These are phyloP conservation scores for Leccinum subrobustum DNA, from an alignment of 1,284 basidiomycete genomes.

Conservation along the genomic window DNA sequence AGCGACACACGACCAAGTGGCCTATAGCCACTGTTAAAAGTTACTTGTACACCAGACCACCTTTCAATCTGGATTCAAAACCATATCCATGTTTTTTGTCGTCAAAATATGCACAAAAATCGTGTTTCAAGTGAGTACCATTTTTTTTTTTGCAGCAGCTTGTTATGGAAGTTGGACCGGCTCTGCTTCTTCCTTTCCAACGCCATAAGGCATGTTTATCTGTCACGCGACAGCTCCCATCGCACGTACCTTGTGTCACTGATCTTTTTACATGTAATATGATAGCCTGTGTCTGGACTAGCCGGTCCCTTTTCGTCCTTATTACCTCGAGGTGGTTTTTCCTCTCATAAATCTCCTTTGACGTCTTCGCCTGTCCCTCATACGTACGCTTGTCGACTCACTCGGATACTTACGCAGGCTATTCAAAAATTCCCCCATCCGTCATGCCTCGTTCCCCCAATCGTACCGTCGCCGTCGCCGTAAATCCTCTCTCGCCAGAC, in stretches of 20 bases:
- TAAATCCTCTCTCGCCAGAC: slow-evolving; percentile 36
- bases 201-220: slow-evolving; percentile 33
- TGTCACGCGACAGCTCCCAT: slow-evolving; percentile 37
- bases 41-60: slow-evolving; percentile 19
- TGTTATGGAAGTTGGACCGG: slow-evolving; percentile 27
- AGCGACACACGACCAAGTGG: slow-evolving; percentile 33
- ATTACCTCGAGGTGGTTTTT: slow-evolving; percentile 15
- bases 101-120: slow-evolving; percentile 48
- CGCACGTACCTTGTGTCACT: slow-evolving; percentile 33
- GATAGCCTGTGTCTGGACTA: slow-evolving; percentile 23
- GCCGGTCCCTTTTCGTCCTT: slow-evolving; percentile 9
- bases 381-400: slow-evolving; percentile 29
- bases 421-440: slow-evolving; percentile 55
- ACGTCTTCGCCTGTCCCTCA: slow-evolving; percentile 24
- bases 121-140: slow-evolving; percentile 43
- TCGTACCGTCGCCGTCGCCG: slow-evolving; percentile 56
- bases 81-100: slow-evolving; percentile 49
- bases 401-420: slow-evolving; percentile 38
- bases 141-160: slow-evolving; percentile 23
- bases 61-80: slow-evolving; percentile 48
- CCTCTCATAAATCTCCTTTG: slow-evolving; percentile 25
- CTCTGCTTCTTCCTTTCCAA: slow-evolving; percentile 23
- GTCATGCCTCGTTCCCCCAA: slow-evolving; percentile 66
- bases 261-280: slow-evolving; percentile 39
- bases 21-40: slow-evolving; percentile 28